These are phyloP conservation scores for Rhizopogon vinicolor DNA, from an alignment of 768 basidiomycete species.

Conservation along the genomic window DNA sequence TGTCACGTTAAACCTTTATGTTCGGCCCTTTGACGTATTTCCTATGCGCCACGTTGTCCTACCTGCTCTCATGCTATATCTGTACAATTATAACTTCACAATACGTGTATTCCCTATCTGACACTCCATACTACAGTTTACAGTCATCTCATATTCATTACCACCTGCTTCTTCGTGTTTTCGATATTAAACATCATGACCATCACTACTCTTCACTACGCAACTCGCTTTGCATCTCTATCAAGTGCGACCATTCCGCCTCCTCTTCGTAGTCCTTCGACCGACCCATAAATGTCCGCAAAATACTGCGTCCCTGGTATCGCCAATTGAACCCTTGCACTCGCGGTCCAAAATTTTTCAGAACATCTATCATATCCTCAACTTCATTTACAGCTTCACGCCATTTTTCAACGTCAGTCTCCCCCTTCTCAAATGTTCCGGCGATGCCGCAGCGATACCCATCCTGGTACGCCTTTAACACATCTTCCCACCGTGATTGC, in stretches of 20 bases:
- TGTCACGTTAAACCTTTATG: background rate
- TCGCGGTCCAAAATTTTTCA: constrained; percentile 79
- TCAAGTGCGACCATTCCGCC: constrained; percentile 72
- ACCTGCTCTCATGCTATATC: background rate
- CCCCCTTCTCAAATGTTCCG: constrained; percentile 56
- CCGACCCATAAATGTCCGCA: constrained; percentile 85
- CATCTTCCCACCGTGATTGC: constrained; percentile 69
- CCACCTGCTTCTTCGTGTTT: background rate
- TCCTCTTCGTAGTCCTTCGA: constrained; percentile 89
- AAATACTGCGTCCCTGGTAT: constrained; percentile 80
- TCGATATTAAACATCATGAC: background rate
- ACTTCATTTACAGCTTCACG: constrained; percentile 74
- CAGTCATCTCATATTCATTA: constrained; percentile 1
- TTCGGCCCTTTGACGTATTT: background rate
- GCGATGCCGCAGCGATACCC: constrained; percentile 75
- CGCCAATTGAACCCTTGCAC: constrained; percentile 67
- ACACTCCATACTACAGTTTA: constrained; percentile 6
- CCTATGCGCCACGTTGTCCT: background rate
- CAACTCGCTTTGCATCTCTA: constrained; percentile 42
- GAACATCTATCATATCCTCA: constrained; percentile 76
- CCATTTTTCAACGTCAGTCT: constrained; percentile 66
- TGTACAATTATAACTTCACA: background rate
- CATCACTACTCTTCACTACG: constrained; percentile 11
- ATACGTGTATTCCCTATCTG: background rate
- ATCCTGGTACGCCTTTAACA: constrained; percentile 78